Base-by-base conservation (phyloP, 2,329 filamentous ascomycete species). In the Talaromyces albobiverticillius region DNA sequence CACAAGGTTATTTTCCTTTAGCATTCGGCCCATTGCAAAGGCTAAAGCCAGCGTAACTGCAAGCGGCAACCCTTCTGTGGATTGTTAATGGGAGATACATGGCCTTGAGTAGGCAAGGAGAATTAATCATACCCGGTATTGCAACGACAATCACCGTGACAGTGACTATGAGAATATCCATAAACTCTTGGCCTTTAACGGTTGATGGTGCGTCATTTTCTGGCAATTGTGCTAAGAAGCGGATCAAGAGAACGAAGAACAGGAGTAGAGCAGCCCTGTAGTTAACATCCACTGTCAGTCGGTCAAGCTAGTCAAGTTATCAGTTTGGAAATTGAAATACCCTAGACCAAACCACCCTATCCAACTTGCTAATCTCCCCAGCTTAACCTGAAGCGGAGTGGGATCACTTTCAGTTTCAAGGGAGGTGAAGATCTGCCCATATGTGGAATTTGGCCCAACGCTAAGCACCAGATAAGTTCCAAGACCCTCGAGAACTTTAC, bases 221-320 rank as follows among this genome's bases (percentile, higher is more conserved):
- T 52, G 71, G 79, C 3, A 96, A 80, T 11, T 83, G 75, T 46
- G 85, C 89, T 9, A 94, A 77, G 67, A 95, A 96, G 63, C 90
- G 83, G 74, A 96, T 92, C 64, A 96, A 83, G 13, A 96, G 79
- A 43, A 95, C 87, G 45, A 93, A 79, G 73, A 96, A 96, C 45
- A 96, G 78, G 13, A 94, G 76, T 60, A 88, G 90, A 46, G 90
- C 89, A 10, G 55, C 87, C n/a, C n/a, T n/a, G n/a, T n/a, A n/a
- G n/a, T n/a, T n/a, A n/a, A n/a, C n/a, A n/a, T n/a, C n/a, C n/a
- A n/a, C n/a, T n/a, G n/a, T n/a, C n/a, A n/a, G n/a, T n/a, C n/a
- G n/a, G n/a, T n/a, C n/a, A n/a, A n/a, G n/a, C n/a, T n/a, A n/a
- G n/a, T n/a, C n/a, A n/a, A n/a, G n/a, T n/a, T n/a, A n/a, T n/a